phyloP scores from a whole-genome alignment of 371 early-diverging fungal species.

The Enterocytospora artemiae region DNA sequence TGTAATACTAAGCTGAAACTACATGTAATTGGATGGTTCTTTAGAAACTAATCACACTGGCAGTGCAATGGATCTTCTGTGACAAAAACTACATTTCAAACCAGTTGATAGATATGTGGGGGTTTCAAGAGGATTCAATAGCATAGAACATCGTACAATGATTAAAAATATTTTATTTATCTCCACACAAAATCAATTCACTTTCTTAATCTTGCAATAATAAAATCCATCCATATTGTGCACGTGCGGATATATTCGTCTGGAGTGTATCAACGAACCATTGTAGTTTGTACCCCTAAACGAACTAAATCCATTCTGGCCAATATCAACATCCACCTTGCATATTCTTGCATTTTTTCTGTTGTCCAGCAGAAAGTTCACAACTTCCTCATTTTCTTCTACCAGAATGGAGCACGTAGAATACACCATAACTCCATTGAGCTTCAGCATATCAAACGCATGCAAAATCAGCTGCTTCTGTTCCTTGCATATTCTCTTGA shows the following conservation, averaged over 20 bases:
- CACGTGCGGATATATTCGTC: constrained; percentile 89
- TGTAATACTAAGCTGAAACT: too few species aligned
- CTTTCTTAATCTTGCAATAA: constrained; percentile 84
- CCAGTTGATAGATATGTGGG: too few species aligned
- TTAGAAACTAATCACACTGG: too few species aligned
- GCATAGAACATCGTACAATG: too few species aligned
- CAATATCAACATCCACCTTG: constrained; percentile 63
- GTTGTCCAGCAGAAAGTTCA: constrained; percentile 81
- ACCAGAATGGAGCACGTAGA: constrained; percentile 95
- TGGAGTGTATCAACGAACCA: constrained; percentile 68
- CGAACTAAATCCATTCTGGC: constrained; percentile 51
- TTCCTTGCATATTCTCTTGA: constrained; percentile 71
- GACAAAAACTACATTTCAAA: too few species aligned
- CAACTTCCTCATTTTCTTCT: constrained; percentile 95
- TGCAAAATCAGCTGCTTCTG: constrained; percentile 86
- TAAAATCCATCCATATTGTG: constrained; percentile 99
- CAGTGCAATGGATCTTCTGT: too few species aligned
- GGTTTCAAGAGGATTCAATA: too few species aligned
- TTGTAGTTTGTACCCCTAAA: constrained; percentile 64
- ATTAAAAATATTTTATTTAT: too few species aligned
- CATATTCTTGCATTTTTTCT: constrained; percentile 82
- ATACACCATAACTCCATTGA: constrained; percentile 88
- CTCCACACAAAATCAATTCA: too few species aligned
- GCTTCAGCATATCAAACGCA: constrained; percentile 91
- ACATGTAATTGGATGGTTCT: too few species aligned